A percentile compares a stretch with the other conserved stretches of the same genome.
Conservation (phyloP, 2,329 filamentous ascomycete genomes). For the Beauveria pseudobassiana region DNA sequence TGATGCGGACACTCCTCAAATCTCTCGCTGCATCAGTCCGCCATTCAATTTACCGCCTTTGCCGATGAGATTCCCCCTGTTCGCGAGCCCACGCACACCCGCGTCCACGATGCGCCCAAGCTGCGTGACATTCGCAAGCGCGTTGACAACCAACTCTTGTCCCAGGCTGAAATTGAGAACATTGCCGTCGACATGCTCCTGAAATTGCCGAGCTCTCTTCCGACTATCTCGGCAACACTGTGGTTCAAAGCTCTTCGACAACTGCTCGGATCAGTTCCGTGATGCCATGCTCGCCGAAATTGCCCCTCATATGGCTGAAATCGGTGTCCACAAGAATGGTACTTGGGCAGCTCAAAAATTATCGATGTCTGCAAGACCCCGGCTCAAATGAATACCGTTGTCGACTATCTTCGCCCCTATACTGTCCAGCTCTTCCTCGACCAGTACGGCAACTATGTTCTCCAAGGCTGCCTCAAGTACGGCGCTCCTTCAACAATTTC, state of each 20-base stretch:
- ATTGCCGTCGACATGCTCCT: conserved; percentile 88
- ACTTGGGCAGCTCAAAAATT: conserved; percentile 98
- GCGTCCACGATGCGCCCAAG: conserved; percentile 88
- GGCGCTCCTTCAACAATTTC: conserved; percentile 81
- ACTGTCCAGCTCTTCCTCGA: conserved; percentile 89
- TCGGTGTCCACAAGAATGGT: conserved; percentile 97
- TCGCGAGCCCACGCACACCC: conserved; percentile 78
- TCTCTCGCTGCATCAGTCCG: conserved; percentile 67
- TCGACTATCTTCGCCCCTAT: conserved; percentile 76
- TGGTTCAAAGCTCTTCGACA: conserved; percentile 98
- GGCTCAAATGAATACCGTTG: conserved; percentile 74
- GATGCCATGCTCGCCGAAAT: conserved; percentile 88
- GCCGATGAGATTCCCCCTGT: conserved; percentile 82
- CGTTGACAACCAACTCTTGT: conserved; percentile 90
- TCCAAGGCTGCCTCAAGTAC: conserved; percentile 94
- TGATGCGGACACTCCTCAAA: conserved; percentile 67
- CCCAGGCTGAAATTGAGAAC: conserved; percentile 79
- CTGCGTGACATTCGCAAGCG: conserved; percentile 93
- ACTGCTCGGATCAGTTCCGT: conserved; percentile 83
- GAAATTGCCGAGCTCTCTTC: conserved; percentile 93
- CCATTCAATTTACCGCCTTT: conserved; percentile 67
- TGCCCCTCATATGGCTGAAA: conserved; percentile 86
- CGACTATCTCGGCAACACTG: conserved; percentile 95
- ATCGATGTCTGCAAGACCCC: conserved; percentile 90
- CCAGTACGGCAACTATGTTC: conserved; percentile 96